Evolutionary conservation across 306 rosid genomes (phyloP).

Genomic region (Albizia julibrissin): DNA sequence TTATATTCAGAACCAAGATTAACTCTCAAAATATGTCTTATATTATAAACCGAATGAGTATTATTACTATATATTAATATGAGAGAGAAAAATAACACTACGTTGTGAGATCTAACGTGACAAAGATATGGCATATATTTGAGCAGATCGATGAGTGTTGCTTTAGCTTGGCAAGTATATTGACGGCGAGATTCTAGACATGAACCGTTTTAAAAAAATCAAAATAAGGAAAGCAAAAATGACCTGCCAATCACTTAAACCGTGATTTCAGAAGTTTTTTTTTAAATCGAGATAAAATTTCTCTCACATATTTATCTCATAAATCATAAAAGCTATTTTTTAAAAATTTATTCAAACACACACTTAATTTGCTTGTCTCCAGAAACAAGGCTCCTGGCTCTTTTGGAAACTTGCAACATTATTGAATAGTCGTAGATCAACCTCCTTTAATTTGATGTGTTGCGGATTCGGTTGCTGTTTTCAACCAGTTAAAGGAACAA

Average conservation of each 20-base stretch:
- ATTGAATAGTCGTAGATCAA: neutral
- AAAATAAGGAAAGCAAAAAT: neutral
- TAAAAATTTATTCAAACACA: too few relatives aligned
- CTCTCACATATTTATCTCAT: too few relatives aligned
- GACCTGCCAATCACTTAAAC: too few relatives aligned
- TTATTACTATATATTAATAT: neutral
- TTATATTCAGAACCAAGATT: too few relatives aligned
- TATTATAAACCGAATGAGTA: too few relatives aligned
- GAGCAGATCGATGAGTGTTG: neutral
- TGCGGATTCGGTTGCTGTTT: neutral
- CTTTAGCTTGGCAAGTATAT: neutral
- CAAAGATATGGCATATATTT: neutral
- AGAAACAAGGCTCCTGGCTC: neutral
- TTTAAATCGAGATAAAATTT: too few relatives aligned
- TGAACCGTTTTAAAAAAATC: neutral
- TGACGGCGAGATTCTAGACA: neutral
- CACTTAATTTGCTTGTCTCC: neutral
- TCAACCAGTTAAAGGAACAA: neutral
- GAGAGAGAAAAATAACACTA: neutral
- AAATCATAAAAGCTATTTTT: too few relatives aligned
- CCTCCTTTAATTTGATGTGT: too few relatives aligned
- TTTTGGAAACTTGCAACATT: neutral
- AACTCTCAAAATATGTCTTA: too few relatives aligned
- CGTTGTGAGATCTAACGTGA: neutral
- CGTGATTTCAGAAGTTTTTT: too few relatives aligned